Conservation (phyloP, 768 basidiomycete species). For the Pleurotus tuoliensis region DNA sequence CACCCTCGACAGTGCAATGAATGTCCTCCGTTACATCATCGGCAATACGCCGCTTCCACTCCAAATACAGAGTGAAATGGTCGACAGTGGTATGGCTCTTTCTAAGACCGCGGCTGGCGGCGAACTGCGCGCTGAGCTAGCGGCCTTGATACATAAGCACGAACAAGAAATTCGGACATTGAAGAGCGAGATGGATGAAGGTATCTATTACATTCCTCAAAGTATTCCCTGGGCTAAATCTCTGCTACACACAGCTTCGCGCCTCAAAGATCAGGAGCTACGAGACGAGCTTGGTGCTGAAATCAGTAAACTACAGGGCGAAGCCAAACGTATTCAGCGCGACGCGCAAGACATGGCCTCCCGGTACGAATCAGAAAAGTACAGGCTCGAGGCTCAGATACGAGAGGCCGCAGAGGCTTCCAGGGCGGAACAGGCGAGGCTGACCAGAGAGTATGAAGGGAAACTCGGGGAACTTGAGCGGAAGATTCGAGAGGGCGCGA, state of each 20-base stretch:
- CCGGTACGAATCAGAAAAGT: background rate
- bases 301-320: background rate
- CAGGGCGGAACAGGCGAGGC: background rate
- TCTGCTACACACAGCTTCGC: background rate
- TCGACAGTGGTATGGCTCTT: conserved; percentile 20
- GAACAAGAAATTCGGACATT: background rate
- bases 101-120: conserved; percentile 29
- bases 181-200: background rate
- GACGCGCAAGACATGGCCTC: conserved; percentile 1
- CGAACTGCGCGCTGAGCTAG: conserved; percentile 7
- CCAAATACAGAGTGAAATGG: conserved; percentile 18
- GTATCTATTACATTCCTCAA: conserved; percentile 9
- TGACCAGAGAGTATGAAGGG: background rate
- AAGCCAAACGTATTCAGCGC: background rate
- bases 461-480: background rate
- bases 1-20: conserved; percentile 26
- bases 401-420: conserved; percentile 1
- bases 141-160: background rate
- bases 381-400: background rate
- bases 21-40: conserved; percentile 28
- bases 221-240: background rate
- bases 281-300: background rate
- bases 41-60: conserved; percentile 10
- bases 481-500: conserved; percentile 1
- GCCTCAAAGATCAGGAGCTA: background rate